Percentiles rank a stretch among this genome's conserved stretches.
Evolutionary conservation across 352 stramenopile species (phyloP).

Genomic region (Globisporangium yorkense): DNA sequence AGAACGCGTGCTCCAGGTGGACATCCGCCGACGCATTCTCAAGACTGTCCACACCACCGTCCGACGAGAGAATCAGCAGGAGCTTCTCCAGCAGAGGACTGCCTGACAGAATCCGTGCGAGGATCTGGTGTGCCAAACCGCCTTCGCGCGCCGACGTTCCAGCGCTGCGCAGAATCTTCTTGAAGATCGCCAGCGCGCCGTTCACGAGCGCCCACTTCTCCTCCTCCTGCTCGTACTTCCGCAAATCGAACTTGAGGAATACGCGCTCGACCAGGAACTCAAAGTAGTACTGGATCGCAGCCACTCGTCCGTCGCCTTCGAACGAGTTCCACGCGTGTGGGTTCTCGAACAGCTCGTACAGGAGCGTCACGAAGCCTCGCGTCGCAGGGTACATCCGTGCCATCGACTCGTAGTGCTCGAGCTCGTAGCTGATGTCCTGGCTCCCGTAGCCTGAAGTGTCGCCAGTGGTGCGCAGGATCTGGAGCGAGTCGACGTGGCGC

Average conservation of each 20-base stretch:
- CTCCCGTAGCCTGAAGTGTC: slow-evolving; percentile 57
- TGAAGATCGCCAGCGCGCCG: slow-evolving; percentile 66
- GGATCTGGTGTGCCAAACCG: slow-evolving; percentile 59
- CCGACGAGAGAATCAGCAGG: slow-evolving; percentile 55
- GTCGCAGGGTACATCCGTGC: slow-evolving; percentile 75
- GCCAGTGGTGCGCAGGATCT: slow-evolving; percentile 74
- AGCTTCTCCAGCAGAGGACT: slow-evolving; percentile 65
- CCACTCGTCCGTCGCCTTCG: slow-evolving; percentile 63
- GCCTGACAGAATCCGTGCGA: slow-evolving; percentile 63
- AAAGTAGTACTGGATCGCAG: slow-evolving; percentile 83
- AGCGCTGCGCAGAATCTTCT: slow-evolving; percentile 59
- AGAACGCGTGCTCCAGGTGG: slow-evolving; percentile 75
- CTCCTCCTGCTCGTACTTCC: slow-evolving; percentile 78
- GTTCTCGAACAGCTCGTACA: slow-evolving; percentile 76
- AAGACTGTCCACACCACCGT: slow-evolving; percentile 67
- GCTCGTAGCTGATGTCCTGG: slow-evolving; percentile 78
- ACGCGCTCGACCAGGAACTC: slow-evolving; percentile 78
- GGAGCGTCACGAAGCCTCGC: slow-evolving; percentile 62
- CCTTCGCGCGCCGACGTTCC: slow-evolving; percentile 38
- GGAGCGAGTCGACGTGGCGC: slow-evolving; percentile 77
- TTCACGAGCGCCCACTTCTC: slow-evolving; percentile 82
- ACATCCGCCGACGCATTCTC: slow-evolving; percentile 68
- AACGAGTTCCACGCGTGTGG: slow-evolving; percentile 69
- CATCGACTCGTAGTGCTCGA: slow-evolving; percentile 82
- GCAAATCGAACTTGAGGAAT: slow-evolving; percentile 80